These are phyloP conservation scores for Chrysosporium queenslandicum DNA, from an alignment of 2,329 filamentous ascomycete genomes.

Conservation along the genomic window DNA sequence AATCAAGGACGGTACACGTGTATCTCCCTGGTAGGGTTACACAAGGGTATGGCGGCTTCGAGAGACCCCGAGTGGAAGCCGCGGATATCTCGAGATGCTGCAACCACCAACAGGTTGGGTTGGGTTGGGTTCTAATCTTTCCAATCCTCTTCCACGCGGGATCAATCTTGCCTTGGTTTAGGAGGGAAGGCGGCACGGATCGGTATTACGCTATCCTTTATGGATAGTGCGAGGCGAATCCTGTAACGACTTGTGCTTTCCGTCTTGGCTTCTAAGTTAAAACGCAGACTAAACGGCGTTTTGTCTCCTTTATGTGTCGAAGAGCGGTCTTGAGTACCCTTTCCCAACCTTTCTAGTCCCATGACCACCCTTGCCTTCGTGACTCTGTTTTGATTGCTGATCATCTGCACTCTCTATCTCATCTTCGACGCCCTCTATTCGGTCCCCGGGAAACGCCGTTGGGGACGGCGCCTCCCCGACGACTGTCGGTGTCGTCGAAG, in stretches of 20 bases:
- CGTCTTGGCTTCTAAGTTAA: too few species aligned
- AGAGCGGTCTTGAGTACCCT: background rate
- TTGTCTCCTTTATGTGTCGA: background rate
- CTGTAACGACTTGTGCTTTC: too few species aligned
- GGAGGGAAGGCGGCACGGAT: too few species aligned
- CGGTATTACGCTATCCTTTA: background rate
- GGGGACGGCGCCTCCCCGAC: conserved; percentile 13
- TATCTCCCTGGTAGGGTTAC: conserved; percentile 10
- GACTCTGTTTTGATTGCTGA: background rate
- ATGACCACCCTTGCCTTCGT: background rate
- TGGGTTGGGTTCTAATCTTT: background rate
- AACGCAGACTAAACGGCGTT: background rate
- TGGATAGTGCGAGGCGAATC: too few species aligned
- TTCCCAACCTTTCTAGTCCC: background rate
- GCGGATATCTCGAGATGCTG: background rate
- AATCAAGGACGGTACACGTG: conserved; percentile 6
- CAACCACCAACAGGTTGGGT: background rate
- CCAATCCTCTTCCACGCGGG: background rate
- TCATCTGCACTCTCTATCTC: conserved; percentile 11
- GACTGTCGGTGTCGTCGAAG: conserved; percentile 20
- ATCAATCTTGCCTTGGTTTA: background rate
- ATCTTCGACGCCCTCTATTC: conserved; percentile 27
- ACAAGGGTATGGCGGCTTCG: conserved; percentile 1
- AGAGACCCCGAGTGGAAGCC: background rate
- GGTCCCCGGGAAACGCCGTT: conserved; percentile 17